Conservation (phyloP, 768 basidiomycete species). For the Cystofilobasidium ferigula region DNA sequence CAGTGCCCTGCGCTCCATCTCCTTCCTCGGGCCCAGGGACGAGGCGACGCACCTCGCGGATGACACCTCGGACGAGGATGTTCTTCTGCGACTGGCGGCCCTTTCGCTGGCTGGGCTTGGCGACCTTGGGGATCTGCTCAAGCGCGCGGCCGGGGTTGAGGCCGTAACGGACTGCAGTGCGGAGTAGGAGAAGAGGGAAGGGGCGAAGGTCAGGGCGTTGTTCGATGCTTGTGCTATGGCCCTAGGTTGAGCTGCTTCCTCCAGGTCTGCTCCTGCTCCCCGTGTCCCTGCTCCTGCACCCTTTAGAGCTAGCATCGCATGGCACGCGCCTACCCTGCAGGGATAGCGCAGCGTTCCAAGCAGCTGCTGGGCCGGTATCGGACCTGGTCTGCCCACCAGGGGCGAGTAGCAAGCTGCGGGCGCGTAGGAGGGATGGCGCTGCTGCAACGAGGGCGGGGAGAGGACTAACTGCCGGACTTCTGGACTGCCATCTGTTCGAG, state of each 20-base stretch:
- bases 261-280: not conserved
- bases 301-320: too few relatives aligned
- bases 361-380: too few relatives aligned
- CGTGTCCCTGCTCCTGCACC: too few relatives aligned
- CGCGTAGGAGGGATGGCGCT: too few relatives aligned
- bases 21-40: not conserved
- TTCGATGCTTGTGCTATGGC: too few relatives aligned
- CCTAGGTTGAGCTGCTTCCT: not conserved
- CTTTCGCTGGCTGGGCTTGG: conserved; percentile 81
- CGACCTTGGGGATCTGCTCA: conserved; percentile 62
- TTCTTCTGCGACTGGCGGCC: conserved; percentile 75
- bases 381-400: too few relatives aligned
- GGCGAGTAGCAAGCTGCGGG: too few relatives aligned
- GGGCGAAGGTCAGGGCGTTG: too few relatives aligned
- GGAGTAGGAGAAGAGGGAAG: not conserved
- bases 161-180: conserved; percentile 52
- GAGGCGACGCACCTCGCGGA: conserved; percentile 63
- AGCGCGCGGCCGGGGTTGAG: conserved; percentile 81
- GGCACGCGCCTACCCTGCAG: too few relatives aligned
- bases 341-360: too few relatives aligned
- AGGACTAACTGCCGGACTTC: not conserved
- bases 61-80: conserved; percentile 81
- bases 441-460: not conserved
- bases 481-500: conserved; percentile 7
- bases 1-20: not conserved